Evolutionary conservation across 2,329 filamentous ascomycete species (phyloP).

Genomic region (Talaromyces atroroseus): DNA sequence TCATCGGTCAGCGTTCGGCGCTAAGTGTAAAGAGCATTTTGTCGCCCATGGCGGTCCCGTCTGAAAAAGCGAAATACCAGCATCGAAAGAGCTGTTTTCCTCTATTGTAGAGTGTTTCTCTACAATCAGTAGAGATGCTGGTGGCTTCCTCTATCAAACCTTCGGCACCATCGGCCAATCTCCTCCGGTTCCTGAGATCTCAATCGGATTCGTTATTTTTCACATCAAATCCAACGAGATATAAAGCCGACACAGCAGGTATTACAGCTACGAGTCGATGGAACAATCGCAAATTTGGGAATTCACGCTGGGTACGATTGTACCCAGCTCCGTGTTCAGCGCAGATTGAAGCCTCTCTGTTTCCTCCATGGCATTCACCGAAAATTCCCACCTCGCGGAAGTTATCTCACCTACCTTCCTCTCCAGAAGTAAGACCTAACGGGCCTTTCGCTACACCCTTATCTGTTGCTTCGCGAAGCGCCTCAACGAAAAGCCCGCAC

Average conservation of each 20-base stretch:
- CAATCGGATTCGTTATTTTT: conserved; percentile 61
- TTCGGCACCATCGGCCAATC: conserved; percentile 47
- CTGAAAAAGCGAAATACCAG: neutral
- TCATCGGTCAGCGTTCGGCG: neutral
- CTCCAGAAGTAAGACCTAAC: neutral
- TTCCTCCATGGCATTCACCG: conserved; percentile 17
- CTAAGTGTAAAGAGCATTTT: neutral
- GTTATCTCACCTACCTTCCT: conserved; percentile 4
- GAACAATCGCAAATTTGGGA: conserved; percentile 13
- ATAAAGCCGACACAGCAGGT: conserved; percentile 1
- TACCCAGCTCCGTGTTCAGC: conserved; percentile 19
- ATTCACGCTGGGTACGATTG: conserved; percentile 20
- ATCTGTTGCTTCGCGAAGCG: conserved; percentile 21
- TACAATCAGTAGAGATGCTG: conserved; percentile 28
- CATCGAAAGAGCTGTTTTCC: neutral
- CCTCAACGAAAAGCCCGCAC: conserved; percentile 27
- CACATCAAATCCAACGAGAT: conserved; percentile 30
- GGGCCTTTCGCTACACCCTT: conserved; percentile 3
- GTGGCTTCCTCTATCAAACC: conserved; percentile 29
- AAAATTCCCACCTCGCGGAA: conserved; percentile 3
- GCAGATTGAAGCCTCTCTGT: conserved; percentile 27
- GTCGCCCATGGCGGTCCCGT: neutral
- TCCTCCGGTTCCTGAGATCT: conserved; percentile 67
- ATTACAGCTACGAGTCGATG: conserved; percentile 14
- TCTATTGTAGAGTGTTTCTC: conserved; percentile 4